Evolutionary conservation across 768 basidiomycete genomes (phyloP).

Genomic region (Kwoniella dejecticola): DNA sequence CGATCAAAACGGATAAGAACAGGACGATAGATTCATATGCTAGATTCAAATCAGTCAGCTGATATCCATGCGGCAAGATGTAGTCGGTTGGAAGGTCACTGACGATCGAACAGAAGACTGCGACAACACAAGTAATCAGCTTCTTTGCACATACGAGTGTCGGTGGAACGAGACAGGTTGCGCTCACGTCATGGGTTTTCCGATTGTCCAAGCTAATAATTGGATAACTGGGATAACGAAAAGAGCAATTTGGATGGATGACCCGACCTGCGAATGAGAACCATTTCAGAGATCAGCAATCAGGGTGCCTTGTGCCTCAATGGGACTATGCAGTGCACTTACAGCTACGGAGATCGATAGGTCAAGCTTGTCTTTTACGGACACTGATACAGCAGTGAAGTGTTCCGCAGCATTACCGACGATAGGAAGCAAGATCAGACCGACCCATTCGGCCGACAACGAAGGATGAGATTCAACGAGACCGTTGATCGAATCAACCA

Average conservation of each 20-base stretch:
- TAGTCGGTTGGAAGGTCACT: constrained; percentile 2
- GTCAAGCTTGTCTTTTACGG: constrained; percentile 81
- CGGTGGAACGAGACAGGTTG: background rate
- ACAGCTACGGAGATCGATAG: constrained; percentile 87
- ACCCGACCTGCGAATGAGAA: constrained; percentile 72
- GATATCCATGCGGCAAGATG: too few relatives aligned
- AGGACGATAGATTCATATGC: constrained; percentile 75
- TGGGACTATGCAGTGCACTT: constrained; percentile 65
- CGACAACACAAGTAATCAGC: constrained; percentile 44
- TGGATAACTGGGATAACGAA: constrained; percentile 64
- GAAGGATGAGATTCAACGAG: constrained; percentile 61
- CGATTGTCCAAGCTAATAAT: constrained; percentile 75
- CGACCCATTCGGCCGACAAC: constrained; percentile 80
- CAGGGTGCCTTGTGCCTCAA: too few relatives aligned
- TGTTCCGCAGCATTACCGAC: constrained; percentile 68
- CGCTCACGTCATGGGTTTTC: constrained; percentile 61
- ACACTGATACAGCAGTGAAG: constrained; percentile 86
- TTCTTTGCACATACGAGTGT: background rate
- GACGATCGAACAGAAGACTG: constrained; percentile 76
- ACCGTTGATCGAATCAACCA: constrained; percentile 81
- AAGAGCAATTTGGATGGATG: constrained; percentile 66
- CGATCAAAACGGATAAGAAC: constrained; percentile 64
- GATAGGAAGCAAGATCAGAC: constrained; percentile 85
- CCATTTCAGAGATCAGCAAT: too few relatives aligned
- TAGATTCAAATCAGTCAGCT: background rate